Conservation (phyloP, 495 filamentous ascomycete species). For the Penicillium longicatenatum region DNA sequence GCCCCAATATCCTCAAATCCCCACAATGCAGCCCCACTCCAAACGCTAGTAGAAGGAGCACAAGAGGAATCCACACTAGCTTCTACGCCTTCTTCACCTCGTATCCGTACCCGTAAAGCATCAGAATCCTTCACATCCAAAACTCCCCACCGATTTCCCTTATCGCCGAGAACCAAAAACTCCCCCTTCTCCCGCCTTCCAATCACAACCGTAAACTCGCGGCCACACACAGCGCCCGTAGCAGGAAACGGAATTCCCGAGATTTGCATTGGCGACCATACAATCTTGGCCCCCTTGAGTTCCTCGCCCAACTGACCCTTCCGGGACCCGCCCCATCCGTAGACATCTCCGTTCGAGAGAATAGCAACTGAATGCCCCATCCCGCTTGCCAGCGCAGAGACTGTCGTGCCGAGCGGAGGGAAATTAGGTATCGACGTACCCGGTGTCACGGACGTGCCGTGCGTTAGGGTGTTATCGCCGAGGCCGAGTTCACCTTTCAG, state of each 20-base stretch:
- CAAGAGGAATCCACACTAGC: conserved; percentile 1
- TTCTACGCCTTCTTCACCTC: not conserved
- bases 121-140: conserved; percentile 30
- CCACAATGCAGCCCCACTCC: conserved; percentile 20
- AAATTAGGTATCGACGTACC: conserved; percentile 55
- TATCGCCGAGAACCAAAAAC: conserved; percentile 61
- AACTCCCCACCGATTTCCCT: conserved; percentile 64
- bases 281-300: conserved; percentile 37
- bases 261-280: conserved; percentile 62
- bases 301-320: conserved; percentile 78
- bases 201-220: conserved; percentile 77
- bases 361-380: conserved; percentile 77
- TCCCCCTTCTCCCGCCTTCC: conserved; percentile 54
- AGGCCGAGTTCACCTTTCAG: conserved; percentile 72
- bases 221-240: conserved; percentile 66
- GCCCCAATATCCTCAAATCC: conserved; percentile 53
- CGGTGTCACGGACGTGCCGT: not conserved
- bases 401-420: conserved; percentile 51
- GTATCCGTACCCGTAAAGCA: conserved; percentile 5
- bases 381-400: conserved; percentile 66
- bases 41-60: not conserved
- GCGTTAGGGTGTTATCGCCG: conserved; percentile 31
- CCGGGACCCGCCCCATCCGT: conserved; percentile 83
- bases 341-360: conserved; percentile 72
- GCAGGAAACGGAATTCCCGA: conserved; percentile 52